Conservation (phyloP, 768 basidiomycete genomes). For the Terana coerulea region DNA sequence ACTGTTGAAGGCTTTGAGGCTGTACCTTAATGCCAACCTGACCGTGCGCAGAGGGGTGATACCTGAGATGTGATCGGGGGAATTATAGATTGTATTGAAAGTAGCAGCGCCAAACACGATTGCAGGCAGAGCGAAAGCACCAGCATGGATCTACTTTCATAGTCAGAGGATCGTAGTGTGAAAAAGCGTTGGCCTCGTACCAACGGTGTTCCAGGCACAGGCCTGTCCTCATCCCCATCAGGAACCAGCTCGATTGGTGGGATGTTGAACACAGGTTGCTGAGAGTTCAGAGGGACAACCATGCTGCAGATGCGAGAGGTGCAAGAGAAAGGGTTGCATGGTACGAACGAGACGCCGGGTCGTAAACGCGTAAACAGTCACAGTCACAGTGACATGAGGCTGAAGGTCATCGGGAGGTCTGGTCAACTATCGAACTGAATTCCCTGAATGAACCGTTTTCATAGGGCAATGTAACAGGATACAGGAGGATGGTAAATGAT, state of each 20-base stretch:
- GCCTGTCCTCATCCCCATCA: conserved; percentile 38
- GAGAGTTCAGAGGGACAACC: conserved; percentile 39
- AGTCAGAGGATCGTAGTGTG: neutral
- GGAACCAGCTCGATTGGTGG: conserved; percentile 38
- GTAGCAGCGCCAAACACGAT: conserved; percentile 72
- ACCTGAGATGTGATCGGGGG: conserved; percentile 52
- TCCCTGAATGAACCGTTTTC: neutral
- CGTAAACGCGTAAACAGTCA: neutral
- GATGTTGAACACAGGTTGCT: conserved; percentile 36
- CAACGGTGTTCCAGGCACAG: conserved; percentile 29
- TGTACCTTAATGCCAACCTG: conserved; percentile 70
- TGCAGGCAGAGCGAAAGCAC: conserved; percentile 35
- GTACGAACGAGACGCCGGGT: neutral
- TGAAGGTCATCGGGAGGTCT: neutral
- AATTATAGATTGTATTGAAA: conserved; percentile 66
- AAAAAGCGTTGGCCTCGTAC: conserved; percentile 27
- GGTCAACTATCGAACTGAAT: neutral
- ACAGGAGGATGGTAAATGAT: neutral
- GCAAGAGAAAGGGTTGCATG: neutral
- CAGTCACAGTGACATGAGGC: neutral
- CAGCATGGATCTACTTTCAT: conserved; percentile 29
- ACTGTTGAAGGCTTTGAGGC: neutral
- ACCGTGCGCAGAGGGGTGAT: conserved; percentile 60
- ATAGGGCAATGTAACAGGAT: neutral
- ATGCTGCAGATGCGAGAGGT: conserved; percentile 24